Conservation (phyloP, 441 rosid species). For the Bruguiera hainesii region DNA sequence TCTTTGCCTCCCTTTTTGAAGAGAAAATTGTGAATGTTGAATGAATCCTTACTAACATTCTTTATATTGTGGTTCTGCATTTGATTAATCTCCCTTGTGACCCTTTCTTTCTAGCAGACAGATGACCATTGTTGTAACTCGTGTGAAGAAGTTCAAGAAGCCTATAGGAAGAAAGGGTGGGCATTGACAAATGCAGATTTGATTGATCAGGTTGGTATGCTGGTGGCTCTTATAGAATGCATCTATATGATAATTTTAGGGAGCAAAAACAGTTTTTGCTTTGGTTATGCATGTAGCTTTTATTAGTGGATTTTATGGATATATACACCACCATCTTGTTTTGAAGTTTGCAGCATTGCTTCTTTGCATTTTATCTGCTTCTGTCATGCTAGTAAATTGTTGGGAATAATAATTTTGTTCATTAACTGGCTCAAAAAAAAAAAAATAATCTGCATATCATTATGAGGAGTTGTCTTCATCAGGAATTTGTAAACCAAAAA, state of each 20-base stretch:
- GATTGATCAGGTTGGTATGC: slow-evolving; percentile 72
- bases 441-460: too few relatives aligned
- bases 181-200: slow-evolving; percentile 61
- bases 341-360: too few relatives aligned
- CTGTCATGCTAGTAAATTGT: too few relatives aligned
- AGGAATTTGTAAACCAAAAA: too few relatives aligned
- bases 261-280: not conserved
- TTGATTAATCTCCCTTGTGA: not conserved
- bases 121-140: slow-evolving; percentile 92
- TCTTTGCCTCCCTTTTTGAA: not conserved
- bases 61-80: not conserved
- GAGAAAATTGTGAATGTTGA: too few relatives aligned
- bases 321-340: not conserved
- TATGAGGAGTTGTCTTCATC: too few relatives aligned
- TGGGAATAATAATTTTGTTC: too few relatives aligned
- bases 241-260: not conserved
- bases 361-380: too few relatives aligned
- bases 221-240: too few relatives aligned
- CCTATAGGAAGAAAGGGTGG: slow-evolving; percentile 95
- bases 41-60: too few relatives aligned
- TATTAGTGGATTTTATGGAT: not conserved
- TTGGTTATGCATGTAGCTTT: not conserved
- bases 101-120: slow-evolving; percentile 34
- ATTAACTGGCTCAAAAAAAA: too few relatives aligned
- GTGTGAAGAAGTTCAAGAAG: slow-evolving; percentile 96